phyloP scores from a whole-genome alignment of 371 early-diverging fungal genomes.

The Mucor saturninus region DNA sequence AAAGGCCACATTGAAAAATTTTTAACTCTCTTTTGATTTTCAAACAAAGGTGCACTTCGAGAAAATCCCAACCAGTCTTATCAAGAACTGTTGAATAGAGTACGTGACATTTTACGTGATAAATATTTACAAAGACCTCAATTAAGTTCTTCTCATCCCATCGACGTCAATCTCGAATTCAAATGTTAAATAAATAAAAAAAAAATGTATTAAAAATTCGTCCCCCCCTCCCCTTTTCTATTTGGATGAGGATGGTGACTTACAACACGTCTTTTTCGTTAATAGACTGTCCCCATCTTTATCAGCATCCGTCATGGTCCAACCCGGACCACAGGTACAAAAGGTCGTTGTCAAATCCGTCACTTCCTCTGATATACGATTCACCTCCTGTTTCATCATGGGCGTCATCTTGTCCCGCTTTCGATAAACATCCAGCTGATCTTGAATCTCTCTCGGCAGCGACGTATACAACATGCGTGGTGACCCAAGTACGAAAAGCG shows the following conservation, averaged over 20 bases:
- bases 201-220: not conserved
- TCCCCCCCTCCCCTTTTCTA: not conserved
- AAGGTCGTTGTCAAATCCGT: constrained; percentile 34
- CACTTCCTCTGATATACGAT: constrained; percentile 36
- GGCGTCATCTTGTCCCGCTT: constrained; percentile 27
- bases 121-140: constrained; percentile 87
- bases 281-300: not conserved
- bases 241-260: not conserved
- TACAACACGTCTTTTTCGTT: constrained; percentile 1
- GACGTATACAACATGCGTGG: constrained; percentile 38
- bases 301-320: constrained; percentile 10
- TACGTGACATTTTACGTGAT: constrained; percentile 72
- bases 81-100: constrained; percentile 72
- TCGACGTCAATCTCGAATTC: constrained; percentile 77
- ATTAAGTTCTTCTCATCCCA: constrained; percentile 74
- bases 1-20: not conserved
- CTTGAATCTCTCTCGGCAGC: constrained; percentile 34
- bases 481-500: constrained; percentile 35
- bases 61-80: constrained; percentile 73
- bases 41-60: constrained; percentile 48
- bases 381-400: constrained; percentile 29
- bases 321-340: constrained; percentile 35
- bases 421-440: constrained; percentile 25
- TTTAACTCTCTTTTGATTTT: not conserved
- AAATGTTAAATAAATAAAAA: constrained; percentile 25